Evolutionary conservation across 306 rosid genomes (phyloP), one percentile per base, ranked within the genome.

Genomic region (Betula pendula): DNA sequence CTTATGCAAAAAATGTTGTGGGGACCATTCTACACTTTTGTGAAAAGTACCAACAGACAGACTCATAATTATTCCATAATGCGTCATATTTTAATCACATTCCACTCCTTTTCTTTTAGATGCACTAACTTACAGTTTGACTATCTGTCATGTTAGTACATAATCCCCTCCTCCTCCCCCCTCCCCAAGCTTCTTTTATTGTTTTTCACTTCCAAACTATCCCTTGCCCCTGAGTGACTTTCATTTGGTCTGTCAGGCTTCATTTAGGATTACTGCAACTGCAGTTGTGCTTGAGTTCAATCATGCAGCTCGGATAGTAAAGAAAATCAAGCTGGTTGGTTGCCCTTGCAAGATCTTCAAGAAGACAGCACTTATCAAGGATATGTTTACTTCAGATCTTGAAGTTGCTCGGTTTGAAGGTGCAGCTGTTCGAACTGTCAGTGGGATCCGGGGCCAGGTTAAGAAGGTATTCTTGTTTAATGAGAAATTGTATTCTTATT

Each of bases 401-500:
- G 99, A 95, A 86, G 82, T 92, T 81, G 96, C 99, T 83, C 88
- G 92, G 62, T 95, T 90, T 84, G 99, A 90, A 91, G 97, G 99
- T 72, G 99, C 99, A 24, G 86, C 93, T 73, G 75, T 95, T 82
- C 92, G 88, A 68, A 95, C 97, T 31, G 97, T 95, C 79, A 90
- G 97, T 74, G 96, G 96, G 81, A 89, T 95, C 70, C 89, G 97
- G 77, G 99, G 99, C 53, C 97, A 95, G 87, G 92, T 92, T 74
- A 95, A 95, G 89, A 95, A 95, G 99, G 99, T 95, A 56, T 16
- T 84, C 71, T 45, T 52, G 58, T 63, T 76, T 80, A 70, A 66
- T 65, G 71, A 49, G 47, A 29, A 70, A 69, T 10, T 55, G 42
- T 53, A 51, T 66, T 3, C 47, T 33, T 73, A 63, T 49, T 14